phyloP scores from a whole-genome alignment of 352 stramenopile species.

The Globisporangium mamillatum region DNA sequence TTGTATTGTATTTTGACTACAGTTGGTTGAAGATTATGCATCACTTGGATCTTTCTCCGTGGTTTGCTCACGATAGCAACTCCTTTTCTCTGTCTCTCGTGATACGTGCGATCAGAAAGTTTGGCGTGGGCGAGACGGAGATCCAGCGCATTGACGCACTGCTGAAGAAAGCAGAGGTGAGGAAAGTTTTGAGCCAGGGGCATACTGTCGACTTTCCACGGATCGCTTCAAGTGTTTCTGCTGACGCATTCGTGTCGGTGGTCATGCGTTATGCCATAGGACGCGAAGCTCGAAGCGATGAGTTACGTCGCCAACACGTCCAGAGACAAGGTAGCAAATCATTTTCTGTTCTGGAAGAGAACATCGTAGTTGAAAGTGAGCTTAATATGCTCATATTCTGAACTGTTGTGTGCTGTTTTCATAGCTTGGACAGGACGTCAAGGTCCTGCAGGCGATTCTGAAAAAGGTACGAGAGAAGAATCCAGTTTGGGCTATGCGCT shows the following conservation, averaged over 20 bases:
- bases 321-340: slow-evolving; percentile 53
- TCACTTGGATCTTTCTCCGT: neutral
- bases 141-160: slow-evolving; percentile 71
- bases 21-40: neutral
- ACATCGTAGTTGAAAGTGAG: neutral
- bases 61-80: neutral
- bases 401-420: neutral
- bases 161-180: slow-evolving; percentile 68
- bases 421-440: slow-evolving; percentile 73
- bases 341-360: neutral
- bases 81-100: neutral
- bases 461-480: slow-evolving; percentile 43
- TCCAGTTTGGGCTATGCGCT: neutral
- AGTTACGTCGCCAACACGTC: slow-evolving; percentile 72
- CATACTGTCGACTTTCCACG: neutral
- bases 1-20: too few relatives aligned
- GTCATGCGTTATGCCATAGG: slow-evolving; percentile 18
- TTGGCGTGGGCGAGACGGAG: slow-evolving; percentile 52
- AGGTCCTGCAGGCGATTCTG: slow-evolving; percentile 67
- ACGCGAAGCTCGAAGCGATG: slow-evolving; percentile 73
- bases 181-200: neutral
- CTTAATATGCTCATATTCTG: neutral
- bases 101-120: slow-evolving; percentile 26
- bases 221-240: neutral
- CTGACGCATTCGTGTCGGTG: neutral